These are phyloP conservation scores for Abortiporus biennis DNA, from an alignment of 1,284 basidiomycete species.

Conservation along the genomic window DNA sequence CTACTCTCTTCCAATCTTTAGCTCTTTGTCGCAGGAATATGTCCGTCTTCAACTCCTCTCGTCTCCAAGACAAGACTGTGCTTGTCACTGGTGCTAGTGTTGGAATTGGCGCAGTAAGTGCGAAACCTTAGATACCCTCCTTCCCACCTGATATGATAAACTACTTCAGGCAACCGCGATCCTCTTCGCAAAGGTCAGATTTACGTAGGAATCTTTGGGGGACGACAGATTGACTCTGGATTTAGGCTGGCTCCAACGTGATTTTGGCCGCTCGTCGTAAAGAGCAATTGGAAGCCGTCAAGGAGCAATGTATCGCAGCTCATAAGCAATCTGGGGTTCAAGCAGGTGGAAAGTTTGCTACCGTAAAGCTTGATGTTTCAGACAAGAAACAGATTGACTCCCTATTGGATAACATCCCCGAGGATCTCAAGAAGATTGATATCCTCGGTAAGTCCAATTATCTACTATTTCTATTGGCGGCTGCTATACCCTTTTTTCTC, in stretches of 20 bases:
- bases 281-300: conserved; percentile 60
- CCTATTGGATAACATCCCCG: conserved; percentile 64
- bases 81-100: conserved; percentile 83
- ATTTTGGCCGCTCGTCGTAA: conserved; percentile 67
- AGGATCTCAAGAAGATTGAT: conserved; percentile 63
- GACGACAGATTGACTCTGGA: not conserved
- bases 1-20: conserved; percentile 7
- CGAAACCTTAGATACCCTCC: not conserved
- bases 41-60: conserved; percentile 75
- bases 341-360: conserved; percentile 64
- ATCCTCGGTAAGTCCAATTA: conserved; percentile 54
- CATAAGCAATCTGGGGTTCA: conserved; percentile 69
- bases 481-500: not conserved
- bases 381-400: conserved; percentile 63
- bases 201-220: not conserved
- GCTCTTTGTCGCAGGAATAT: conserved; percentile 42
- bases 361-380: conserved; percentile 69
- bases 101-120: conserved; percentile 72
- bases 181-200: conserved; percentile 71
- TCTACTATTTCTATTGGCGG: not conserved
- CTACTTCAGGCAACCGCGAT: conserved; percentile 77
- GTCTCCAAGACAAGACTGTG: conserved; percentile 79
- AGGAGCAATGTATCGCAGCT: conserved; percentile 59
- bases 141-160: too few relatives aligned
- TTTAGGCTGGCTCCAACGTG: conserved; percentile 71